Percentiles rank a stretch among this genome's conserved stretches.
Conservation (phyloP, 1,284 basidiomycete genomes). For the Schizophyllum amplum region DNA sequence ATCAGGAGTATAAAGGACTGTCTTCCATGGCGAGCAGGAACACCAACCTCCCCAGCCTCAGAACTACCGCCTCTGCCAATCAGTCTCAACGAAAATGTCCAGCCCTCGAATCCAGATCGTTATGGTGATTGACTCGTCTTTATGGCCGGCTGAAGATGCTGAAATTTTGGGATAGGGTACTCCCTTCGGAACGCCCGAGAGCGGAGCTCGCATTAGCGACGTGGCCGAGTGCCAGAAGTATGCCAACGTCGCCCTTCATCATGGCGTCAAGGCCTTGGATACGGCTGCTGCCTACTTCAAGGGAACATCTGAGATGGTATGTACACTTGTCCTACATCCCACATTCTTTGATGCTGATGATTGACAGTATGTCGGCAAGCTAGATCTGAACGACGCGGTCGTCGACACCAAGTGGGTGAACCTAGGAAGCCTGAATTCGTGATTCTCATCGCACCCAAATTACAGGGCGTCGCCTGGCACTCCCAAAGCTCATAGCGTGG, state of each 20-base stretch:
- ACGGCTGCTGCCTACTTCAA: conserved; percentile 41
- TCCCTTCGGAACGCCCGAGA: background rate
- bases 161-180: background rate
- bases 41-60: too few relatives aligned
- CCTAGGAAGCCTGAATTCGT: background rate
- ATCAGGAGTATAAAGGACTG: background rate
- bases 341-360: background rate
- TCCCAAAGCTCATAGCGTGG: conserved; percentile 31
- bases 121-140: background rate
- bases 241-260: conserved; percentile 34
- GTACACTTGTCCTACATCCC: background rate
- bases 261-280: conserved; percentile 40
- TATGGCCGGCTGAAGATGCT: too few relatives aligned
- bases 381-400: conserved; percentile 32
- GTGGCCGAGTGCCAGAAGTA: conserved; percentile 32
- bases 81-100: background rate
- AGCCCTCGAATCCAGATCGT: background rate
- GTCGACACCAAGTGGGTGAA: conserved; percentile 39
- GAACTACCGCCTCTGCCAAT: background rate
- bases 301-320: conserved; percentile 43
- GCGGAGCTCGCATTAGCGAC: background rate
- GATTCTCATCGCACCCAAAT: background rate
- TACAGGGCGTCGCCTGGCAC: conserved; percentile 32
- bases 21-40: too few relatives aligned
- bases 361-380: conserved; percentile 30